Evolutionary conservation across 495 filamentous ascomycete genomes (phyloP), one percentile per base, ranked within the genome.

Genomic region (Durotheca rogersii): DNA sequence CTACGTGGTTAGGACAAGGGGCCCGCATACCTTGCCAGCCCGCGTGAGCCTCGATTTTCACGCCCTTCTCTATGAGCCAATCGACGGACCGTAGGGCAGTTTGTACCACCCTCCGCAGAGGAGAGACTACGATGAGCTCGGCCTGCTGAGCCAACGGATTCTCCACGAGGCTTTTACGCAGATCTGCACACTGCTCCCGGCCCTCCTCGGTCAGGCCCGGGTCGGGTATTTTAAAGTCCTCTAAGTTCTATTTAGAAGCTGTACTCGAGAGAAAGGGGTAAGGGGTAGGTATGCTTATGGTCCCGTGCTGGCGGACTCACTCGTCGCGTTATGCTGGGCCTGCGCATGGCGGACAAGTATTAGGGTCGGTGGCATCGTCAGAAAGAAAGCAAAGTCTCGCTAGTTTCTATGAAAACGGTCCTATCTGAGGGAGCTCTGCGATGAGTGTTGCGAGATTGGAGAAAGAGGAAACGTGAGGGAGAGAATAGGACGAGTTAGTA

Each of bases 311-410:
- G 45, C 42, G 20, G 11, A 67, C 71, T 64, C 60, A 74, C 70
- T 62, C 15, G 62, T 44, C n/a, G 58, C 67, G 61, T 82, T 83
- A 62, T 81, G 81, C 6, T 72, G 61, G 2, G 77, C 81, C 62
- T 84, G 68, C 21, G 78, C 81, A 55, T 84, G 80, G 33, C 81
- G 73, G 32, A 83, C 73, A 6, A 83, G 69, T 56, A 83, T 77
- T n/a, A 82, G 53, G 0, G 74, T 82, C 2, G 80, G 80, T 39
- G 80, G 64, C 80, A 83, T 83, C 25, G 10, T 49, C 7, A 41
- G 41, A 6, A 25, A 46, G 21, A 4, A 27, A 9, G 23, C 4
- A 9, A 9, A 27, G 23, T 4, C 9, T 4, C 4, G 23, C 23
- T 27, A 4, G 4, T 4, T 27, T 27, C 23, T 27, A 27, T n/a